Percentiles rank a stretch among this genome's conserved stretches.
Conservation (phyloP, 2,329 filamentous ascomycete genomes). For the Pezicula neosporulosa region DNA sequence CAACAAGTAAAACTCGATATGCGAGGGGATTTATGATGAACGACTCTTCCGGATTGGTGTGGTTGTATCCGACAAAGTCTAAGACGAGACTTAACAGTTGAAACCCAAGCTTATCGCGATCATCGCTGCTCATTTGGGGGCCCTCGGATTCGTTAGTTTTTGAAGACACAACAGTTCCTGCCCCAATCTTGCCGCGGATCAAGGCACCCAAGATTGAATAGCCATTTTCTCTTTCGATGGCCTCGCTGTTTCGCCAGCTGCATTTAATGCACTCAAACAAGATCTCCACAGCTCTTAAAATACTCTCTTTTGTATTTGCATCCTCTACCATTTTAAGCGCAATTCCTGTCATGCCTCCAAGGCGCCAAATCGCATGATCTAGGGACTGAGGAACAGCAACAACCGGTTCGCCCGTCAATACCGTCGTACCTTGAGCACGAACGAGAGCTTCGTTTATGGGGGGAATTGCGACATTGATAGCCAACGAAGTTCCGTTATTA, state of each 20-base stretch:
- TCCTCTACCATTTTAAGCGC: slow-evolving; percentile 81
- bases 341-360: slow-evolving; percentile 87
- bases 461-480: slow-evolving; percentile 84
- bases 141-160: slow-evolving; percentile 27
- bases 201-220: slow-evolving; percentile 85
- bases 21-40: slow-evolving; percentile 95
- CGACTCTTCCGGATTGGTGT: slow-evolving; percentile 74
- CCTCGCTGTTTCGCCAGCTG: slow-evolving; percentile 97
- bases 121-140: slow-evolving; percentile 41
- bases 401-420: slow-evolving; percentile 79
- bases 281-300: slow-evolving; percentile 76
- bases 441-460: slow-evolving; percentile 87
- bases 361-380: slow-evolving; percentile 88
- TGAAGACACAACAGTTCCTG: slow-evolving; percentile 35
- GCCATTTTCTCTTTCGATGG: slow-evolving; percentile 94
- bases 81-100: slow-evolving; percentile 74
- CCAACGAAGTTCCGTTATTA: slow-evolving; percentile 72
- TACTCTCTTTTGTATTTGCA: slow-evolving; percentile 65
- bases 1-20: slow-evolving; percentile 86
- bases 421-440: slow-evolving; percentile 73
- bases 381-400: slow-evolving; percentile 78
- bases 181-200: slow-evolving; percentile 75
- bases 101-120: slow-evolving; percentile 53
- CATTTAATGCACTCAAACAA: slow-evolving; percentile 82
- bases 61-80: slow-evolving; percentile 84